Base-by-base conservation (phyloP, 768 basidiomycete species). In the Sporobolomyces roseus region DNA sequence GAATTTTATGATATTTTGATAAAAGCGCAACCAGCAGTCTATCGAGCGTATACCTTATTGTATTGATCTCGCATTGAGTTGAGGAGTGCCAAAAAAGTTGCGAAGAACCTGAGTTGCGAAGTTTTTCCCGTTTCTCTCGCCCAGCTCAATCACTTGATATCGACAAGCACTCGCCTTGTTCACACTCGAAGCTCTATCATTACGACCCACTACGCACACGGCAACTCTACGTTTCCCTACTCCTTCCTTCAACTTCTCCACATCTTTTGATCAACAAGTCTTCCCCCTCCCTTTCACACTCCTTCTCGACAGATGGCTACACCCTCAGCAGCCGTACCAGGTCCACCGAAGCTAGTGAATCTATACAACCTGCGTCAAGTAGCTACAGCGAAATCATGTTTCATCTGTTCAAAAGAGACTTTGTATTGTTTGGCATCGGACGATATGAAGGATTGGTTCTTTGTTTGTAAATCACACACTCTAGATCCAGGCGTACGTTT, bases 371-470 rank as follows among this genome's bases (percentile, higher is more conserved):
- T 41, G 5, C 67, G 71, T 1, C 41, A 32, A 9, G 58, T 63
- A 14, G 71, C 29, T 1, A 63, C 71, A 0, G 7, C 67, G 3
- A 73, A 69, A 27, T 9, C 51, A 3, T 73, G 71, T 49, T 49
- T 41, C 41, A 60, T 73, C 41, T 73, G 71, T 49, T 46, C 45
- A 13, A 59, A 60, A 41, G 71, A 73, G 29, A 73, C 67, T 4
- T 48, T n/a, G 1, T 1, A 5, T 27, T 73, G 71, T 36, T 48
- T 73, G 21, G 89, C 91, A 27, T 94, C 91, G 4, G 80, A 87
- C 70, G 86, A 89, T 76, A 86, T 88, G 13, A 81, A 84, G 16
- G 93, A 96, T 79, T 96, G 93, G 77, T 63, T 97, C 36, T 96
- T 94, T 78, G 83, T 85, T 0, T 97, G 93, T 76, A 83, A 85